A percentile compares a stretch with the other conserved stretches of the same genome.
Conservation (phyloP, 2,329 filamentous ascomycete genomes). For the Diaporthe caulivora region DNA sequence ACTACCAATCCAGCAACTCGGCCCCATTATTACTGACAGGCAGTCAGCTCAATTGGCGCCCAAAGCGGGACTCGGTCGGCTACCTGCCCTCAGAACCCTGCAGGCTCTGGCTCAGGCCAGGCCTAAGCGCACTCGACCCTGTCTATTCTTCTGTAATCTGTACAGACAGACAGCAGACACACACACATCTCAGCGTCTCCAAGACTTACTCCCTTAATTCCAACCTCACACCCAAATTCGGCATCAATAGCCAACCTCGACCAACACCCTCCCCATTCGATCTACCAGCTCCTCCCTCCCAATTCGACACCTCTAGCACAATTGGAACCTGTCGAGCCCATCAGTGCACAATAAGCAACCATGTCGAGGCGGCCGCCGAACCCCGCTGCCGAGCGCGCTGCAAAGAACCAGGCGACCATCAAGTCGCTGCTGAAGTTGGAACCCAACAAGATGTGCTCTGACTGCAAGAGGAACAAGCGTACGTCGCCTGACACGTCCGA, state of each 20-base stretch:
- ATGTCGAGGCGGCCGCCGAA: conserved; percentile 87
- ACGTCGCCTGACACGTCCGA: conserved; percentile 50
- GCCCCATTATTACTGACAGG: background rate
- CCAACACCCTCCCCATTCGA: background rate
- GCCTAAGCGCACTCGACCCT: conserved; percentile 16
- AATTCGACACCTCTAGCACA: background rate
- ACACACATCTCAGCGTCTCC: conserved; percentile 9
- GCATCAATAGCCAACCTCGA: conserved; percentile 4
- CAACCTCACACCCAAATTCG: background rate
- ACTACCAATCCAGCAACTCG: background rate
- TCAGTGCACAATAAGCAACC: conserved; percentile 41
- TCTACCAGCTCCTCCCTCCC: background rate
- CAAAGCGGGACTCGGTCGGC: conserved; percentile 26
- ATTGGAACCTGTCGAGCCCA: background rate
- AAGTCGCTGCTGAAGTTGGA: conserved; percentile 96
- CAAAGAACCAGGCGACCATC: conserved; percentile 93
- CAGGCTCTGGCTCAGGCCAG: background rate
- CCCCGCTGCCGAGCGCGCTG: conserved; percentile 86
- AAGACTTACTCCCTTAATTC: conserved; percentile 17
- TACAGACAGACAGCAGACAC: conserved; percentile 20
- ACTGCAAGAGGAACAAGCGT: conserved; percentile 99
- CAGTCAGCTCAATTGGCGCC: conserved; percentile 22
- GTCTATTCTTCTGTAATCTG: conserved; percentile 22
- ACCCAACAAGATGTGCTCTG: conserved; percentile 94
- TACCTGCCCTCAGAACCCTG: conserved; percentile 11